Percentiles rank a stretch among this genome's conserved stretches.
Evolutionary conservation across 2,329 filamentous ascomycete species (phyloP).

Genomic region (Trichoderma sp.): DNA sequence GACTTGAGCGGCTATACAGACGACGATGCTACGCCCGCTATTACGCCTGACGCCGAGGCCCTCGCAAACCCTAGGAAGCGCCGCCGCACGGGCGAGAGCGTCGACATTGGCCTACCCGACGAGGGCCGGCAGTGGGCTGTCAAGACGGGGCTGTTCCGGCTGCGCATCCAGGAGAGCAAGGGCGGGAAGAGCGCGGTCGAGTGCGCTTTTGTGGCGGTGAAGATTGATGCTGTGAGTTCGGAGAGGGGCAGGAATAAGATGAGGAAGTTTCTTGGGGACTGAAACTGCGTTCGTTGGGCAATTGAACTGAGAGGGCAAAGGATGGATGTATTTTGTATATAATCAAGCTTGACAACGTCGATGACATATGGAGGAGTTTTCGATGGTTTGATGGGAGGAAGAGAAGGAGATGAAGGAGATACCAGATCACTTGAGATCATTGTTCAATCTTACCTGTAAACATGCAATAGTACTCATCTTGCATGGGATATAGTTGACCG

Average conservation of each 20-base stretch:
- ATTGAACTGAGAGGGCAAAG: not conserved
- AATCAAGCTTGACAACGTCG: not conserved
- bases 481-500: not conserved
- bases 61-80: conserved; percentile 50
- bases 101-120: conserved; percentile 19
- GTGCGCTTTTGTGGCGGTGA: conserved; percentile 74
- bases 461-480: not conserved
- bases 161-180: conserved; percentile 61
- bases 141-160: conserved; percentile 69
- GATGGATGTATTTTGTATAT: conserved; percentile 4
- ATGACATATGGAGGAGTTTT: not conserved
- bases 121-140: conserved; percentile 59
- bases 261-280: conserved; percentile 60
- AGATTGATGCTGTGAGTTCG: conserved; percentile 70
- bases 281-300: not conserved
- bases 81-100: conserved; percentile 44
- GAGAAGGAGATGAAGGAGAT: not conserved
- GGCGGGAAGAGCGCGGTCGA: conserved; percentile 61
- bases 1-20: conserved; percentile 31
- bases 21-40: conserved; percentile 35
- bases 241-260: conserved; percentile 67
- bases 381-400: not conserved
- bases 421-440: not conserved
- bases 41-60: conserved; percentile 32
- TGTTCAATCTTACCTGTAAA: not conserved